phyloP scores from a whole-genome alignment of 2,329 filamentous ascomycete genomes.

The Arthrobotrys iridis region DNA sequence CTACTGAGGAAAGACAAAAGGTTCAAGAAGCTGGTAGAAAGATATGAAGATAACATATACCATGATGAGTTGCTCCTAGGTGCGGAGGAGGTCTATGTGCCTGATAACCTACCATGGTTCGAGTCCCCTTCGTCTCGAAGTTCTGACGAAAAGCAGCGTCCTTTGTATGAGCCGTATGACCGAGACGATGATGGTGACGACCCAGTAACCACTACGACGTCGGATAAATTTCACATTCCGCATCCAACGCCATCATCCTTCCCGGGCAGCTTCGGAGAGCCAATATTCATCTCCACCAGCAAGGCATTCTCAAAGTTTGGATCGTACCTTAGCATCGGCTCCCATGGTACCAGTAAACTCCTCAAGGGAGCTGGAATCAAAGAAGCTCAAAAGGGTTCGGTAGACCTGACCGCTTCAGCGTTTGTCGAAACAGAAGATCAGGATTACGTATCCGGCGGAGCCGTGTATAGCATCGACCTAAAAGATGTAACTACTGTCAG shows the following conservation, averaged over 20 bases:
- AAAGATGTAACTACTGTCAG: slow-evolving; percentile 10
- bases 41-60: slow-evolving; percentile 39
- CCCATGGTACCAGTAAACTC: slow-evolving; percentile 17
- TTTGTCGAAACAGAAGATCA: slow-evolving; percentile 53
- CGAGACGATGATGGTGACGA: background rate
- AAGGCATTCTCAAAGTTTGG: slow-evolving; percentile 57
- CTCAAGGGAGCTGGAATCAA: background rate
- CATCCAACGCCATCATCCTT: slow-evolving; percentile 41
- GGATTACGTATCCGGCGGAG: slow-evolving; percentile 47
- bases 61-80: slow-evolving; percentile 24
- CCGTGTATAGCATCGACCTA: slow-evolving; percentile 46
- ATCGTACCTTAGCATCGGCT: slow-evolving; percentile 54
- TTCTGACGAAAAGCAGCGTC: slow-evolving; percentile 4
- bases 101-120: slow-evolving; percentile 20
- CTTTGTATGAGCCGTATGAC: background rate
- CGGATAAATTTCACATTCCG: slow-evolving; percentile 34
- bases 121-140: background rate
- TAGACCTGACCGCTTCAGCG: slow-evolving; percentile 36
- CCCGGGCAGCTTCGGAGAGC: slow-evolving; percentile 49
- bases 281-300: slow-evolving; percentile 56
- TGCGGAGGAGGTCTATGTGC: slow-evolving; percentile 31
- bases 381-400: slow-evolving; percentile 11
- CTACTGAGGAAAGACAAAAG: background rate
- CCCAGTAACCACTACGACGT: background rate
- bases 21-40: slow-evolving; percentile 24